These are phyloP conservation scores for Massariosphaeria phaeospora DNA, from an alignment of 495 filamentous ascomycete species.

Conservation along the genomic window DNA sequence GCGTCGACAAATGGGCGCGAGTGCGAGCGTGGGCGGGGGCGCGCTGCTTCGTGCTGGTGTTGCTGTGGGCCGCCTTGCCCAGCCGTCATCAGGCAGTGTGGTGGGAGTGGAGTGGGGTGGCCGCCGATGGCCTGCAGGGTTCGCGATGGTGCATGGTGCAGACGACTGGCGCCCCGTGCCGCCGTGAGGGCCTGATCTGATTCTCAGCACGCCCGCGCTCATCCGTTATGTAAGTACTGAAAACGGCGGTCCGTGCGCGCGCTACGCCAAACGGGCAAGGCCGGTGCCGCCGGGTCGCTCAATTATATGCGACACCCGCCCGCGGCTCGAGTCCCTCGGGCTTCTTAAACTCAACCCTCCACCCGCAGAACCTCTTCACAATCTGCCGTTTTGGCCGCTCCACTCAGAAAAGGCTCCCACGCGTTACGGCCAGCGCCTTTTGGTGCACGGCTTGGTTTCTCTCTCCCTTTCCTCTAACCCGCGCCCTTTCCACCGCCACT, in stretches of 20 bases:
- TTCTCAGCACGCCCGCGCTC: too few relatives aligned
- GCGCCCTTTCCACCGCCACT: slow-evolving; percentile 1
- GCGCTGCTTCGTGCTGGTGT: neutral
- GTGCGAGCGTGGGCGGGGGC: neutral
- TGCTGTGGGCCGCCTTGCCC: neutral
- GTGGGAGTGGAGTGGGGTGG: too few relatives aligned
- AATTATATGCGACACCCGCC: slow-evolving; percentile 5
- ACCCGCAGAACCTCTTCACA: neutral
- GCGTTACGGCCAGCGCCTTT: slow-evolving; percentile 36
- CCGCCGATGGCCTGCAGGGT: too few relatives aligned
- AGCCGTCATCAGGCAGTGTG: too few relatives aligned
- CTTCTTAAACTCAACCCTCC: neutral
- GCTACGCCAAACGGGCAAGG: neutral
- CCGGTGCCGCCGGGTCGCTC: neutral
- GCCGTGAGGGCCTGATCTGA: too few relatives aligned
- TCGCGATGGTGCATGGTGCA: too few relatives aligned
- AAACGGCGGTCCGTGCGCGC: too few relatives aligned
- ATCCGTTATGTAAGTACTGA: too few relatives aligned
- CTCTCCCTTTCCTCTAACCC: slow-evolving; percentile 5
- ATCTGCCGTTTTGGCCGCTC: slow-evolving; percentile 32
- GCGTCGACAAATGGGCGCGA: neutral
- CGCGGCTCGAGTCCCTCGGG: slow-evolving; percentile 1
- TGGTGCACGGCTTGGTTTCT: slow-evolving; percentile 31
- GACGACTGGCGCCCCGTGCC: too few relatives aligned
- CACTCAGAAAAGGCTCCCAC: slow-evolving; percentile 16